Conservation (phyloP, 306 rosid genomes). For the Clitoria ternatea region DNA sequence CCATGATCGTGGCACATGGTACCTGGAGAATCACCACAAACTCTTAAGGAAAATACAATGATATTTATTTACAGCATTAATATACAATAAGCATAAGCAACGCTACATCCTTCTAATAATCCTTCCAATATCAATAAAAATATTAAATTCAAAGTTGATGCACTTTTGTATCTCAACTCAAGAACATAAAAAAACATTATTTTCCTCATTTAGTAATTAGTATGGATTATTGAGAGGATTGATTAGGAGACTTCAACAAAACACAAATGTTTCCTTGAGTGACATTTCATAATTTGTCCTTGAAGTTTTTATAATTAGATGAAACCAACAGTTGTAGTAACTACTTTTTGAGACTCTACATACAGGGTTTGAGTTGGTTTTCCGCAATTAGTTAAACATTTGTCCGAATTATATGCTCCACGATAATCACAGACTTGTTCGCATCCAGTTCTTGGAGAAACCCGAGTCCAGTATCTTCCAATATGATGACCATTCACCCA, state of each 20-base stretch:
- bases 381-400: slow-evolving; percentile 80
- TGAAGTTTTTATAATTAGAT: neutral
- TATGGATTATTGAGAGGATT: neutral
- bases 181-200: neutral
- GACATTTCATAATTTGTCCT: neutral
- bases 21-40: slow-evolving; percentile 55
- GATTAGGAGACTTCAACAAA: neutral
- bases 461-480: slow-evolving; percentile 91
- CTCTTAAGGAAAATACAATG: neutral
- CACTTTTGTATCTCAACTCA: neutral
- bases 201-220: neutral
- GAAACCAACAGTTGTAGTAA: slow-evolving; percentile 19
- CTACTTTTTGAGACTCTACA: slow-evolving; percentile 8
- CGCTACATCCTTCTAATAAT: neutral
- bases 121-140: neutral
- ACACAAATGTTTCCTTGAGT: neutral
- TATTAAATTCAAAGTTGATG: neutral
- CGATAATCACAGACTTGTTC: slow-evolving; percentile 71
- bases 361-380: slow-evolving; percentile 88
- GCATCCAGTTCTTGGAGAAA: slow-evolving; percentile 78
- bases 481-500: slow-evolving; percentile 98
- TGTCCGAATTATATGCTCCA: slow-evolving; percentile 68
- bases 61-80: neutral
- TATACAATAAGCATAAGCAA: slow-evolving; percentile 7
- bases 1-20: slow-evolving; percentile 93